Evolutionary conservation across 805 yeast species (phyloP), one percentile per base, ranked within the genome.

Genomic region (Ogataea degrootiae): DNA sequence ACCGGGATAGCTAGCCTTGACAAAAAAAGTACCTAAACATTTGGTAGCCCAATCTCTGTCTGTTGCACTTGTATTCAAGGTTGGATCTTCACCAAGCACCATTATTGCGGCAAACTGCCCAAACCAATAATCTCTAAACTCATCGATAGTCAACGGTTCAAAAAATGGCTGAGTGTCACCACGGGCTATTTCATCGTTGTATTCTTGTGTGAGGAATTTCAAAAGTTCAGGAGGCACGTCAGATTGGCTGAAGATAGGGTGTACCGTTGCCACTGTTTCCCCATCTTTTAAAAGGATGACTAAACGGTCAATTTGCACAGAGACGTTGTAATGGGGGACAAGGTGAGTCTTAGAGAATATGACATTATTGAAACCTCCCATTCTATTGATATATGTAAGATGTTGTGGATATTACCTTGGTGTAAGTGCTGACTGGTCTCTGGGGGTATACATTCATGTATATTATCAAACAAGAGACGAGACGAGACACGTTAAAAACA

Each of bases 1-100:
- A 2, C 98, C 98, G 0, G 97, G 96, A 61, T 84, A 92, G 58
- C 88, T 86, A 2, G 97, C 94, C 54, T 85, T 85, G 51, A 92
- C 75, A 62, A 77, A 83, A 61, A 92, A 90, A 1, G 91, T 78
- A 0, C 98, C 99, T 41, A 94, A 71, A 62, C 97, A 92, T 61
- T 85, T 91, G 57, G 87, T 88, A 50, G 90, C 95, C 97, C 98
- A 91, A 61, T 85, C 89, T 44, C 84, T 77, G 29, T 56, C 55
- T 4, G 59, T 47, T 37, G 58, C 51, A 35, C 74, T 62, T 11
- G 74, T 71, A 45, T 71, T 74, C 16, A 77, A 64, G 6, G 63
- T 54, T 0, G 79, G 71, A 0, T 71, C 74, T 60, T 87, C 94
- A 3, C 97, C 97, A n/a, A 89, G 70, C 49, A 70, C 82, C 88